Conservation (phyloP, 371 early-diverging fungal species). For the Mucor racemosus region DNA sequence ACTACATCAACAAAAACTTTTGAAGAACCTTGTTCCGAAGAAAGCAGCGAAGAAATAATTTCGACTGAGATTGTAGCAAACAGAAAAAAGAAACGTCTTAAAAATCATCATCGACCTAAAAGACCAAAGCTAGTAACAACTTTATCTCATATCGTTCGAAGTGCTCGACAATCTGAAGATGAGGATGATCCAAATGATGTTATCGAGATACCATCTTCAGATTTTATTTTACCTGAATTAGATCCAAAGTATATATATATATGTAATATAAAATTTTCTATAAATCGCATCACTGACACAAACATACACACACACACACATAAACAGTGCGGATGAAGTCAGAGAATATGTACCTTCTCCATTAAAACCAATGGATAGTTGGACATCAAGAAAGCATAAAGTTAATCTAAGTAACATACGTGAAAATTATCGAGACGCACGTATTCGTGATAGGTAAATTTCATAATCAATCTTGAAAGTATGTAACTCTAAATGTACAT, state of each 20-base stretch:
- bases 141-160: slow-evolving; percentile 31
- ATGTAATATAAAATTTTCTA: slow-evolving; percentile 2
- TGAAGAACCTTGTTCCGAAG: slow-evolving; percentile 14
- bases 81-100: slow-evolving; percentile 41
- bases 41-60: slow-evolving; percentile 30
- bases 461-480: not conserved
- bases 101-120: slow-evolving; percentile 28
- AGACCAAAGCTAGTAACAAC: slow-evolving; percentile 28
- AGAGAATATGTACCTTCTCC: slow-evolving; percentile 22
- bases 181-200: slow-evolving; percentile 28
- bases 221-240: slow-evolving; percentile 49
- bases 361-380: not conserved
- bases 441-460: slow-evolving; percentile 36
- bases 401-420: slow-evolving; percentile 39
- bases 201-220: slow-evolving; percentile 28
- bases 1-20: not conserved
- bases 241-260: slow-evolving; percentile 43
- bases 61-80: slow-evolving; percentile 27
- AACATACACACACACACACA: not conserved
- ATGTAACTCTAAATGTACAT: not conserved
- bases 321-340: slow-evolving; percentile 36
- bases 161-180: slow-evolving; percentile 30
- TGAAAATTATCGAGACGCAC: slow-evolving; percentile 43
- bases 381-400: slow-evolving; percentile 16
- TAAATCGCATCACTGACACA: not conserved